A percentile compares a stretch with the other conserved stretches of the same genome.
Conservation (phyloP, 306 rosid genomes). For the Inga leiocalycina region DNA sequence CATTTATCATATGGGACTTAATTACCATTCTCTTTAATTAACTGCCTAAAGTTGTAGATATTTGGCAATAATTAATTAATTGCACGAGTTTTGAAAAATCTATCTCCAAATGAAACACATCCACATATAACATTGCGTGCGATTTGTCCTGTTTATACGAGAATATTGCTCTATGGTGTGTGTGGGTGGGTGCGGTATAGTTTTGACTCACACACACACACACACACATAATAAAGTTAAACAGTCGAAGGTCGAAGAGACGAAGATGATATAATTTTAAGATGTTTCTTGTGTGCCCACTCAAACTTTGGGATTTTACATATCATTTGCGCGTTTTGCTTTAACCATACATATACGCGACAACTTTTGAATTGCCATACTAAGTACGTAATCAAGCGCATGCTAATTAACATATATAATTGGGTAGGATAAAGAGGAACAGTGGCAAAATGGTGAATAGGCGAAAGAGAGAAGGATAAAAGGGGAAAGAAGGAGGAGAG, state of each 20-base stretch:
- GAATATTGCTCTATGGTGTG: background rate
- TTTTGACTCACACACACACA: background rate
- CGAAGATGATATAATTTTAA: background rate
- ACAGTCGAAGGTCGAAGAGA: background rate
- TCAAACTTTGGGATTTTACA: background rate
- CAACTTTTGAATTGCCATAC: too few species aligned
- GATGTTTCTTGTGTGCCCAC: background rate
- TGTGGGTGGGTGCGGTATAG: background rate
- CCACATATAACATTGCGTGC: background rate
- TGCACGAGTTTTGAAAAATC: background rate
- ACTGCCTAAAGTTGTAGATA: background rate
- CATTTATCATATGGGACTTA: background rate
- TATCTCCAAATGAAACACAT: background rate
- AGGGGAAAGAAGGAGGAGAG: slow-evolving; percentile 27
- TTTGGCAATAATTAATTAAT: background rate
- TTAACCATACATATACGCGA: background rate
- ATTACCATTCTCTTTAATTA: background rate
- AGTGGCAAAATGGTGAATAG: background rate
- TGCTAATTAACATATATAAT: too few species aligned
- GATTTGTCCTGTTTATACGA: background rate
- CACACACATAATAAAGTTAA: background rate
- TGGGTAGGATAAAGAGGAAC: background rate
- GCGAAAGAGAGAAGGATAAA: background rate
- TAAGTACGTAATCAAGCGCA: background rate
- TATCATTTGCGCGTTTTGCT: background rate